Evolutionary conservation across 2,329 filamentous ascomycete genomes (phyloP).

Genomic region (Nemania sp.): DNA sequence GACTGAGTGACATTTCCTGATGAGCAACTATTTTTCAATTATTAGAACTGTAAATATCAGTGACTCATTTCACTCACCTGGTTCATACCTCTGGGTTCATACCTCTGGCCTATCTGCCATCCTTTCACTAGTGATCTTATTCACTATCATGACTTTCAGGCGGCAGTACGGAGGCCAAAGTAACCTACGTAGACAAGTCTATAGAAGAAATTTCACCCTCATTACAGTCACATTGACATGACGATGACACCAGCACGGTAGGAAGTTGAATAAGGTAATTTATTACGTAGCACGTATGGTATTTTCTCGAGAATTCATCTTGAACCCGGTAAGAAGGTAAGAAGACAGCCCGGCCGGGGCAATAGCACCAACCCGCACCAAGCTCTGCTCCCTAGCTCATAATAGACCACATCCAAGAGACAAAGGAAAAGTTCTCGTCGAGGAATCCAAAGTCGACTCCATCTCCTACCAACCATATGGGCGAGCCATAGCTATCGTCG

Average conservation of each 20-base stretch:
- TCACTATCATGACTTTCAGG: not conserved
- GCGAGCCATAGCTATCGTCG: slow-evolving; percentile 20
- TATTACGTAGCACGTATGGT: slow-evolving; percentile 15
- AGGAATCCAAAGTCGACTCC: slow-evolving; percentile 27
- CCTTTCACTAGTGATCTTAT: not conserved
- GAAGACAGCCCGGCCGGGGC: not conserved
- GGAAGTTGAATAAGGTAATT: slow-evolving; percentile 13
- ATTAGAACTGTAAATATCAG: too few relatives aligned
- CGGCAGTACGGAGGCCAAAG: not conserved
- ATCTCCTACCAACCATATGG: slow-evolving; percentile 13
- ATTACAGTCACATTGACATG: not conserved
- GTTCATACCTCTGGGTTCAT: too few relatives aligned
- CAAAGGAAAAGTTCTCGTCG: slow-evolving; percentile 15
- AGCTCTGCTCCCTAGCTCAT: slow-evolving; percentile 11
- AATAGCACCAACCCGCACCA: slow-evolving; percentile 20
- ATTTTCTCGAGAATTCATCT: slow-evolving; percentile 2
- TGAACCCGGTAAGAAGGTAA: not conserved
- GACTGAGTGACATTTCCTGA: not conserved
- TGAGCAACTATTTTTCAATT: not conserved
- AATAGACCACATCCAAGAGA: slow-evolving; percentile 20
- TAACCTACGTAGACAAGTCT: not conserved
- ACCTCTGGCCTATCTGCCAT: not conserved
- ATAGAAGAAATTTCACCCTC: not conserved
- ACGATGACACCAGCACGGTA: not conserved
- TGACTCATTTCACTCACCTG: too few relatives aligned